Evolutionary conservation across 768 basidiomycete genomes (phyloP), one percentile per base, ranked within the genome.

Genomic region (Tephrocybe sp.): DNA sequence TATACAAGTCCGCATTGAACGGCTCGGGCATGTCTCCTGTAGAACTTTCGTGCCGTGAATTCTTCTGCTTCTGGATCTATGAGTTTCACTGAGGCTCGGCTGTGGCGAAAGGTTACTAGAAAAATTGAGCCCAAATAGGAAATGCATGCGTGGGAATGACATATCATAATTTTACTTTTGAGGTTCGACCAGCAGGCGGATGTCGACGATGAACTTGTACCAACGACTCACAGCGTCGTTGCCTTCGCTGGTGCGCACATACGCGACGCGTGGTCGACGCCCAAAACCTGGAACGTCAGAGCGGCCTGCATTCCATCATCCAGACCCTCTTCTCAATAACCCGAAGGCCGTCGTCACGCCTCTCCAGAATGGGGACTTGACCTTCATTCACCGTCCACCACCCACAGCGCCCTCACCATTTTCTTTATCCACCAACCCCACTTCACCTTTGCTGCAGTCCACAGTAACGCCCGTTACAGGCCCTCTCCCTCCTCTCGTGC

Each of bases 381-480:
- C 88, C 0, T 92, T 92, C 64, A 84, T 92, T 50, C 88, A 89
- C 64, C 84, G 91, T 35, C 87, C 87, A n/a, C 91, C 90, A 0
- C 87, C 90, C 0, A 82, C 86, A 9, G 79, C 84, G 9, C 86
- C 87, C 8, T 76, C 89, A 15, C 89, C 89, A 3, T 71, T 75
- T 51, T 93, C 90, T 16, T 78, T 83, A 49, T 84, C 82, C 5
- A 82, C 81, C 5, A 72, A 77, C 8, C 90, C 90, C 9, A 67
- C 78, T 5, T 93, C 90, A 0, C 87, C 91, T 0, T 73, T 92
- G 4, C 76, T 92, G 13, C 71, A 71, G 0, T 68, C 78, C 12
- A 60, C 69, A 5, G n/a, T n/a, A n/a, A 44, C 64, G 7, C 58
- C 69, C 9, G 53, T 59, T 4, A 52, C 57, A 9, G 54, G 58